Evolutionary conservation across 176 grass and related monocot genomes (phyloP).

Genomic region (Lolium rigidum): DNA sequence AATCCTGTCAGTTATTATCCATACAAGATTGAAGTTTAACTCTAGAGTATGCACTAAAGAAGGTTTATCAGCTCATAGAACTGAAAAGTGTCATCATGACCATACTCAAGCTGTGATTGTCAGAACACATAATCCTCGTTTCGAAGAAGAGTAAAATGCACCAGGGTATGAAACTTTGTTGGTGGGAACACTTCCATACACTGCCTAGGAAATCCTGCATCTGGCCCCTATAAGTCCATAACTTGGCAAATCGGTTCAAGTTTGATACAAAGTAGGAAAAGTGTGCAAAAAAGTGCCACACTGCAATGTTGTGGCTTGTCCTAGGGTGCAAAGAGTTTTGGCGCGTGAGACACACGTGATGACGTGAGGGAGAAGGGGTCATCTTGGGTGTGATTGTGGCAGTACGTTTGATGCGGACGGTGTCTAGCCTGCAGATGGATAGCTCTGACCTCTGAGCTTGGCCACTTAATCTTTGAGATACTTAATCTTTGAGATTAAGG

Average conservation of each 20-base stretch:
- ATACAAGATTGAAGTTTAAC: not conserved
- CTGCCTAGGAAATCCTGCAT: not conserved
- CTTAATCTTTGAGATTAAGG: too few species aligned
- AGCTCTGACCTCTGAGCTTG: too few species aligned
- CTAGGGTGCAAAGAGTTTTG: too few species aligned
- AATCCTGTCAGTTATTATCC: not conserved
- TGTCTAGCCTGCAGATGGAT: too few species aligned
- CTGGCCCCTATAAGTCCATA: not conserved
- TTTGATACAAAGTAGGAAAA: not conserved
- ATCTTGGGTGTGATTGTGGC: too few species aligned
- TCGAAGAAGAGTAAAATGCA: not conserved
- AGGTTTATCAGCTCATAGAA: not conserved
- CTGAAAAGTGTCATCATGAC: not conserved
- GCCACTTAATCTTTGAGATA: too few species aligned
- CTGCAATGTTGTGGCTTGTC: too few species aligned
- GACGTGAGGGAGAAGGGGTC: too few species aligned
- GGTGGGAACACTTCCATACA: not conserved
- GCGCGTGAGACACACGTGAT: too few species aligned
- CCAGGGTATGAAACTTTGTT: not conserved
- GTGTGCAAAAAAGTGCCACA: too few species aligned
- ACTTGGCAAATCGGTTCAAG: not conserved
- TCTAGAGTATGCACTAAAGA: not conserved
- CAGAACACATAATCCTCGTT: not conserved
- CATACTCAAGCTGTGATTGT: not conserved
- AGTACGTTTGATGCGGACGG: too few species aligned